A percentile compares a stretch with the other conserved stretches of the same genome.
These are phyloP conservation scores for Cystobasidium sp. DNA, from an alignment of 1,284 basidiomycete genomes.

Conservation along the genomic window DNA sequence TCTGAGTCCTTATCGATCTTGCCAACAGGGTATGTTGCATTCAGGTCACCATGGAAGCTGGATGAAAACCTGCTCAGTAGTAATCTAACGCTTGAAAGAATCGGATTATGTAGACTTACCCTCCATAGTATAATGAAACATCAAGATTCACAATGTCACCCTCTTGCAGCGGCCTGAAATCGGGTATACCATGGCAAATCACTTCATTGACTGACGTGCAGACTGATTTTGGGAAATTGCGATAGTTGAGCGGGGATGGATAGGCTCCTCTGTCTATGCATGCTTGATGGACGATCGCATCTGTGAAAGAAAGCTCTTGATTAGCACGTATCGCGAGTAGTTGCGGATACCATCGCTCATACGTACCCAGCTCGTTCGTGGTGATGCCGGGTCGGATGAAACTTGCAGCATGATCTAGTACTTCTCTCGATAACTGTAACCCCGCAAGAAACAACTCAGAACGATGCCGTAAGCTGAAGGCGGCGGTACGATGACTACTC, in stretches of 20 bases:
- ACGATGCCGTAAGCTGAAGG: slow-evolving; percentile 46
- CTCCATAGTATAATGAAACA: slow-evolving; percentile 68
- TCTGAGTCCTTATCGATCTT: slow-evolving; percentile 78
- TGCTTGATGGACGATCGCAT: slow-evolving; percentile 92
- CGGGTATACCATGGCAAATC: slow-evolving; percentile 92
- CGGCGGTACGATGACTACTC: slow-evolving; percentile 54
- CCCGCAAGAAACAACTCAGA: slow-evolving; percentile 2
- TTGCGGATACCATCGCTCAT: neutral
- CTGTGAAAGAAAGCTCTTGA: slow-evolving; percentile 56
- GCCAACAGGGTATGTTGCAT: slow-evolving; percentile 72
- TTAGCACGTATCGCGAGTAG: neutral
- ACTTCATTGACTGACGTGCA: slow-evolving; percentile 97
- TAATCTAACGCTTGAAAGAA: slow-evolving; percentile 57
- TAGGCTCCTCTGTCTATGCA: slow-evolving; percentile 89
- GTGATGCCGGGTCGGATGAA: slow-evolving; percentile 86
- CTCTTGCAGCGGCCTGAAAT: slow-evolving; percentile 79
- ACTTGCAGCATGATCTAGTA: slow-evolving; percentile 86
- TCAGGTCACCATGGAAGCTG: slow-evolving; percentile 84
- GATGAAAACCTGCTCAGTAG: neutral
- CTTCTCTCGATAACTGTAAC: slow-evolving; percentile 79
- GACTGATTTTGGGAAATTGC: slow-evolving; percentile 90
- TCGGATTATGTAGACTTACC: slow-evolving; percentile 47
- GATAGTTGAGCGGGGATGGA: slow-evolving; percentile 92
- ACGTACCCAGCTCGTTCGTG: slow-evolving; percentile 75
- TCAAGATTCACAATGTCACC: slow-evolving; percentile 94